Evolutionary conservation across 2,329 filamentous ascomycete genomes (phyloP), one percentile per base, ranked within the genome.

Genomic region (Aureobasidium sp.): DNA sequence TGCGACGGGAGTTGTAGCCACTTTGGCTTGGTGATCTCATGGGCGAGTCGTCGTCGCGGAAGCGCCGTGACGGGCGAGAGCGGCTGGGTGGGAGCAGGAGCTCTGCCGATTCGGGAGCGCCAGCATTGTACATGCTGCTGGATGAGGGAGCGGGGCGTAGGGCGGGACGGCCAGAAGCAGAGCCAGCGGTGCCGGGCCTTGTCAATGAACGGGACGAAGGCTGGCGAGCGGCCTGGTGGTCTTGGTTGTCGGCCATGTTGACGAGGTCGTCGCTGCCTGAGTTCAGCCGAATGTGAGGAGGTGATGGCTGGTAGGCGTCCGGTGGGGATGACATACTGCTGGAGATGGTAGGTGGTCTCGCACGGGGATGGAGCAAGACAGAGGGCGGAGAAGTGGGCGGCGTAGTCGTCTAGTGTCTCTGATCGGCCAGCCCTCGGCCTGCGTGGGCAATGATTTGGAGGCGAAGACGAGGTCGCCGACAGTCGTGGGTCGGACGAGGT

Each of bases 231-330:
- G 75, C 74, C 62, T 67, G 71, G 36, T 76, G 74, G 47, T 74
- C 73, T 43, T 66, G 64, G 34, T 68, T 69, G 71, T 62, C 63
- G 44, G 74, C 67, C 66, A 75, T 73, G 63, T 72, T 74, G 65
- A 78, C 75, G 36, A 80, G 73, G 69, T 87, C 79, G 66, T 82
- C 78, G 66, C 77, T 79, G 50, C 81, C 84, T 29, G 84, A 86
- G 69, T 87, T 87, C 66, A 88, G 78, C 63, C 84, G 83, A 63
- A 88, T 83, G 66, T 87, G 85, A 66, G 84, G 84, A 65, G 81
- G 69, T 46, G 61, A 43, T 39, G 51, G 61, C 44, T 55, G 39
- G 61, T 46, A 46, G 52, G 52, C 53, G 53, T 43, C 51, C 51
- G 51, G 51, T 29, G 51, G 51, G 46, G 44, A 63, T 43, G 61